Conservation (phyloP, 129 eudicot genomes). For the Flaveria bidentis region DNA sequence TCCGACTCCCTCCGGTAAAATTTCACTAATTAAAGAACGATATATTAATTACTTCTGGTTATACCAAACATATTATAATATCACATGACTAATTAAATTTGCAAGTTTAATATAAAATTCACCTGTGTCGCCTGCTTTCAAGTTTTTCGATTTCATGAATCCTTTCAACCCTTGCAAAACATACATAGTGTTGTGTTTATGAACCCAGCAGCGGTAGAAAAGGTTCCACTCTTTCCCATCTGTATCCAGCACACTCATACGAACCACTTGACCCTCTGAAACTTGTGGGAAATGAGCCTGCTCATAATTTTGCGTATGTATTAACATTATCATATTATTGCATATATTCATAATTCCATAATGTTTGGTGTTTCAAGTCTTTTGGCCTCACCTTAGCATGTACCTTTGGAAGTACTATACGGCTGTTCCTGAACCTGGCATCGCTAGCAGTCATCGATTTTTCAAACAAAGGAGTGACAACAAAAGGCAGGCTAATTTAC, state of each 20-base stretch:
- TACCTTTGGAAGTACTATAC: conserved; percentile 46
- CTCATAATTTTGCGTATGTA: neutral
- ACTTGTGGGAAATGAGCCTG: conserved; percentile 52
- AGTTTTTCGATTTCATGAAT: conserved; percentile 36
- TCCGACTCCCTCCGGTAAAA: conserved; percentile 51
- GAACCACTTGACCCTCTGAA: conserved; percentile 30
- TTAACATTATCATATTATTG: neutral
- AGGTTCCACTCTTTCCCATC: conserved; percentile 52
- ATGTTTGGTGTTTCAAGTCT: neutral
- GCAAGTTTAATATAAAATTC: conserved; percentile 18
- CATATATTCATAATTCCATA: neutral
- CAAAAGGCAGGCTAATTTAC: conserved; percentile 37
- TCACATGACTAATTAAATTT: conserved; percentile 3
- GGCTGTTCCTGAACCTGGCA: conserved; percentile 38
- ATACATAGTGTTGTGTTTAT: conserved; percentile 31
- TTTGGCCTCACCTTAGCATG: conserved; percentile 52
- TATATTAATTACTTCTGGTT: conserved; percentile 1
- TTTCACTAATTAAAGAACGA: conserved; percentile 32
- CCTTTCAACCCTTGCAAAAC: conserved; percentile 56
- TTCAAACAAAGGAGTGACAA: conserved; percentile 46
- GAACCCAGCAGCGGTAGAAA: conserved; percentile 42
- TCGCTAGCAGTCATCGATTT: conserved; percentile 48
- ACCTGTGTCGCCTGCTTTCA: conserved; percentile 61
- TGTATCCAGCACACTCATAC: conserved; percentile 47
- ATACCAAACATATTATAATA: neutral